These are phyloP conservation scores for Spencermartinsiella ligniputridi DNA, from an alignment of 1,139 yeast species.

Conservation along the genomic window DNA sequence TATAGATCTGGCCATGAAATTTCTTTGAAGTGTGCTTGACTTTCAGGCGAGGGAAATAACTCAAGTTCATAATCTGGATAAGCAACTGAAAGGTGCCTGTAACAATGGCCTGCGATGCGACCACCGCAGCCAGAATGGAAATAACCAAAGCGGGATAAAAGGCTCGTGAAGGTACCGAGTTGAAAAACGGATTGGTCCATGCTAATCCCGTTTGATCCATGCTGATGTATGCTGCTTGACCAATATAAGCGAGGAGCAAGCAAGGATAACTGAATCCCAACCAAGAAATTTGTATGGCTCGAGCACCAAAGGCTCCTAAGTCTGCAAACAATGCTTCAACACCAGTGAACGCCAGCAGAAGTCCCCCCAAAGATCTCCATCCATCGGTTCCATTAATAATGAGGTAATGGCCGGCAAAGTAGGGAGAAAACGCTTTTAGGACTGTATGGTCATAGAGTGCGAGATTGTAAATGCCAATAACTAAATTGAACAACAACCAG, in stretches of 20 bases:
- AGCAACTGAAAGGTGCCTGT: slow-evolving; percentile 52
- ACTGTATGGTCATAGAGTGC: slow-evolving; percentile 41
- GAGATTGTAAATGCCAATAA: slow-evolving; percentile 47
- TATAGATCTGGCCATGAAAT: slow-evolving; percentile 47
- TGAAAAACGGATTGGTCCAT: slow-evolving; percentile 45
- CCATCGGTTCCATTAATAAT: slow-evolving; percentile 38
- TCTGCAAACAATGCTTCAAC: slow-evolving; percentile 64
- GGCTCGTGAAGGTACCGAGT: slow-evolving; percentile 45
- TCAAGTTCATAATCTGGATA: slow-evolving; percentile 48
- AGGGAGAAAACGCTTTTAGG: slow-evolving; percentile 48
- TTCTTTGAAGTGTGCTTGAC: slow-evolving; percentile 43
- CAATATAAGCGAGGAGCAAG: slow-evolving; percentile 48
- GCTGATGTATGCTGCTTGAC: slow-evolving; percentile 52
- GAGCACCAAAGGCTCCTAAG: slow-evolving; percentile 50
- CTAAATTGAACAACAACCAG: slow-evolving; percentile 46
- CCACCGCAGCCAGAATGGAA: slow-evolving; percentile 51
- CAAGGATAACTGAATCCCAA: slow-evolving; percentile 48
- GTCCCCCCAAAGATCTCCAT: slow-evolving; percentile 39
- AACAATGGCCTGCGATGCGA: slow-evolving; percentile 58
- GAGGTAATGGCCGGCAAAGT: slow-evolving; percentile 45
- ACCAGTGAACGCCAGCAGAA: slow-evolving; percentile 55
- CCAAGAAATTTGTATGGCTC: slow-evolving; percentile 48
- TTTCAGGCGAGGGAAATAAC: slow-evolving; percentile 49
- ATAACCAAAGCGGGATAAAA: slow-evolving; percentile 53
- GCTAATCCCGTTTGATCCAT: slow-evolving; percentile 39